phyloP scores from a whole-genome alignment of 75 land plant genomes.

The Ceratopteris richardii region DNA sequence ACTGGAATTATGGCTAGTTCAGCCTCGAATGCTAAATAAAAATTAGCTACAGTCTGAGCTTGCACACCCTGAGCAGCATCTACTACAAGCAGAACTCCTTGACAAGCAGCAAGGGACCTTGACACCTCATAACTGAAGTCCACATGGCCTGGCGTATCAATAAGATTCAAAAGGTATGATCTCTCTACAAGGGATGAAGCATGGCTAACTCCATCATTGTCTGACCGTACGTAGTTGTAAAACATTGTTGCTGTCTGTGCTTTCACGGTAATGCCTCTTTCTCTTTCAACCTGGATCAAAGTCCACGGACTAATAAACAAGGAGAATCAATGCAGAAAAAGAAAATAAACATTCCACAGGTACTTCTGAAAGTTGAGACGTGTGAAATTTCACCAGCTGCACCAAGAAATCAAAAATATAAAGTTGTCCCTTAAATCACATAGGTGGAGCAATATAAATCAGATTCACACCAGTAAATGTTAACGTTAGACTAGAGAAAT shows the following conservation, averaged over 20 bases:
- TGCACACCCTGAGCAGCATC: conserved; percentile 99
- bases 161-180: conserved; percentile 62
- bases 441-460: too few species aligned
- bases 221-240: conserved; percentile 23
- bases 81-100: conserved; percentile 91
- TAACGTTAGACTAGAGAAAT: too few species aligned
- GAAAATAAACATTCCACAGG: too few species aligned
- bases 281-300: too few species aligned
- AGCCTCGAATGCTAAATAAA: conserved; percentile 95
- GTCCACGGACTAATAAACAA: too few species aligned
- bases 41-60: conserved; percentile 94
- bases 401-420: too few species aligned
- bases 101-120: conserved; percentile 96
- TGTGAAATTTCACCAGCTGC: too few species aligned
- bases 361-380: too few species aligned
- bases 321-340: too few species aligned
- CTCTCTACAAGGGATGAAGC: conserved; percentile 3
- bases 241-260: conserved; percentile 99
- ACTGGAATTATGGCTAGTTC: conserved; percentile 87
- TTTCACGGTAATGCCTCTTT: conserved; percentile 96
- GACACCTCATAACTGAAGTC: conserved; percentile 99
- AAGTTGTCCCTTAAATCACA: too few species aligned
- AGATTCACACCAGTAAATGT: too few species aligned
- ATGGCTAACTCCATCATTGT: conserved; percentile 7
- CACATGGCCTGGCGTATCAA: conserved; percentile 99